A percentile compares a stretch with the other conserved stretches of the same genome.
phyloP scores from a whole-genome alignment of 2,329 filamentous ascomycete species.

The Trichoderma oligosporum region DNA sequence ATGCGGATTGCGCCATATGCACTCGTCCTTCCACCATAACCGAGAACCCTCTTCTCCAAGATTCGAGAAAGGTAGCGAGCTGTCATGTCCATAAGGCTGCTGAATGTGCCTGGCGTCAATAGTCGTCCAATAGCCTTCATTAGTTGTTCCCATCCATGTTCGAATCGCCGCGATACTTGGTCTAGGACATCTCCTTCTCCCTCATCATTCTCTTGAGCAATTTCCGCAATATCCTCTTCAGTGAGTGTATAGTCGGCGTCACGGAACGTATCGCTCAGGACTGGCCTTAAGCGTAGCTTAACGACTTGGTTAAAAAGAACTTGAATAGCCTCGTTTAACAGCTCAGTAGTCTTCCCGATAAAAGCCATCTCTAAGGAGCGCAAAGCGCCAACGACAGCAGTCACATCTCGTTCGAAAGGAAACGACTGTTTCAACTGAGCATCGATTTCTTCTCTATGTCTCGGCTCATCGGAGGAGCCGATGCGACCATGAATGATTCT shows the following conservation, averaged over 20 bases:
- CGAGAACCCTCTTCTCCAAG: constrained; percentile 84
- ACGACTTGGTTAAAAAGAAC: constrained; percentile 86
- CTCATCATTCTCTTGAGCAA: constrained; percentile 52
- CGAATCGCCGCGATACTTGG: constrained; percentile 73
- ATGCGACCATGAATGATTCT: constrained; percentile 76
- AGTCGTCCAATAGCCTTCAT: constrained; percentile 81
- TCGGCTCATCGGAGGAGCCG: constrained; percentile 39
- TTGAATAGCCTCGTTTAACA: constrained; percentile 77
- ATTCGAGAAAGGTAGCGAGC: constrained; percentile 70
- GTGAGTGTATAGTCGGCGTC: constrained; percentile 80
- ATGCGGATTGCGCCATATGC: constrained; percentile 77
- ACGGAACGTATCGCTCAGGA: constrained; percentile 84
- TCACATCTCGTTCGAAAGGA: constrained; percentile 72
- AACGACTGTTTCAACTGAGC: constrained; percentile 62
- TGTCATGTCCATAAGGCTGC: constrained; percentile 69
- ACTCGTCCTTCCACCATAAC: constrained; percentile 73
- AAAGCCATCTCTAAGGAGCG: constrained; percentile 69
- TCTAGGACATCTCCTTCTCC: constrained; percentile 56
- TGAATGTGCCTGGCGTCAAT: constrained; percentile 73
- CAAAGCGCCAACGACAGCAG: constrained; percentile 65
- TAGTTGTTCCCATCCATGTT: constrained; percentile 78
- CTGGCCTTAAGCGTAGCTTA: constrained; percentile 76
- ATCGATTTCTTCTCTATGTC: constrained; percentile 33
- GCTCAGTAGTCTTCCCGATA: constrained; percentile 70
- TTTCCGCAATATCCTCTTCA: constrained; percentile 57